Evolutionary conservation across 2,329 filamentous ascomycete species (phyloP), one percentile per base, ranked within the genome.

Genomic region (Aspergillus fumigatus): DNA sequence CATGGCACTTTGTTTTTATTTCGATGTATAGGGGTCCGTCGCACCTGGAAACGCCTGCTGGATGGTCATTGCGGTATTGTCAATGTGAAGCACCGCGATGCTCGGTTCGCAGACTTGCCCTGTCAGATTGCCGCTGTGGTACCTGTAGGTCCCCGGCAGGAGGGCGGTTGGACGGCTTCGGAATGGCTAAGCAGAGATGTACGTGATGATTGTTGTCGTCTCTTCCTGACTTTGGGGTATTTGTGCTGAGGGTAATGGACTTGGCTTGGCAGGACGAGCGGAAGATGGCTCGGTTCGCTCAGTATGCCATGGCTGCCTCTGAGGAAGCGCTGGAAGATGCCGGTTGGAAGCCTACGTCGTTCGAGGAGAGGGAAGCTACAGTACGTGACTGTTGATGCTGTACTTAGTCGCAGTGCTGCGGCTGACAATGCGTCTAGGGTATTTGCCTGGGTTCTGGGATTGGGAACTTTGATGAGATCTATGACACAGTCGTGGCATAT

Each of bases 361-460:
- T 80, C 19, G 81, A 85, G 25, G 84, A 92, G 56, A 81, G 83
- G 25, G 89, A 96, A 68, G 81, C 82, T 54, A 96, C 92, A 0
- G 83, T 85, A 74, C 52, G 74, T 60, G 27, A 48, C 45, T 38
- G 17, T 38, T 50, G 4, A 48, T 47, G 21, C 4, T 11, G 14
- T 19, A 25, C 19, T 23, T 26, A 23, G 4, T 48, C 25, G n/a
- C 47, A 27, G 17, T 21, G 56, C 38, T 1, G 19, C n/a, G 47
- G 21, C 11, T 47, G 58, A 67, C 40, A 61, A 47, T 60, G 14
- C n/a, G 6, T 11, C 47, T 57, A 84, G 83, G 94, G 94, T 0
- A 89, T 99, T 1, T 96, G 93, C 67, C 81, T 99, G 43, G 94
- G 94, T 2, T 97, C 93, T 62, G 94, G 94, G 1, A 97, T 99